Evolutionary conservation across 805 yeast genomes (phyloP).

Genomic region (Zygotorulaspora florentina): DNA sequence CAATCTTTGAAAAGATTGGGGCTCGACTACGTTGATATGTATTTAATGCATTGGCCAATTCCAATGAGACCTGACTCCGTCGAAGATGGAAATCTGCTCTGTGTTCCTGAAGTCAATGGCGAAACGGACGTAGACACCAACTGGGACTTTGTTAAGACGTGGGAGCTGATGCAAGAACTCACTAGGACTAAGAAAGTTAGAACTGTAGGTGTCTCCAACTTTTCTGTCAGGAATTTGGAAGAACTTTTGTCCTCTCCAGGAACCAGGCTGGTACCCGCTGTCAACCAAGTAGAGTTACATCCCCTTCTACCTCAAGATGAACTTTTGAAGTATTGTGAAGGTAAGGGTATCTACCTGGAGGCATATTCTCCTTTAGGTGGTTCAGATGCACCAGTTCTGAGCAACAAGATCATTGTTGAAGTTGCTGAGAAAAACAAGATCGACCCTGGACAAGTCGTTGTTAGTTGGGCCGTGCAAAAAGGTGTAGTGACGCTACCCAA

Average conservation of each 20-base stretch:
- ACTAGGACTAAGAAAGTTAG: slow-evolving; percentile 48
- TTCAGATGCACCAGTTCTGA: slow-evolving; percentile 48
- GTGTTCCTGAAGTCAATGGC: slow-evolving; percentile 40
- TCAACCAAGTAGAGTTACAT: slow-evolving; percentile 73
- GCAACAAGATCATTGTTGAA: slow-evolving; percentile 40
- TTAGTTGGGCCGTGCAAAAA: slow-evolving; percentile 59
- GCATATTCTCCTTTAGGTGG: slow-evolving; percentile 81
- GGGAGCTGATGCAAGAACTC: slow-evolving; percentile 59
- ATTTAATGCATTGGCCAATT: slow-evolving; percentile 81
- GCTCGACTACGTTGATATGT: slow-evolving; percentile 72
- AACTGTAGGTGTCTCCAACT: slow-evolving; percentile 77
- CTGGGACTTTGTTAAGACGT: slow-evolving; percentile 52
- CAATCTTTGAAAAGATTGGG: slow-evolving; percentile 59
- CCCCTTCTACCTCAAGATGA: slow-evolving; percentile 65
- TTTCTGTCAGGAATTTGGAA: slow-evolving; percentile 50
- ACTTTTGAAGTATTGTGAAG: slow-evolving; percentile 48
- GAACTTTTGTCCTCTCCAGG: slow-evolving; percentile 47
- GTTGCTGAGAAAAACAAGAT: slow-evolving; percentile 42
- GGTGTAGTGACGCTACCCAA: slow-evolving; percentile 52
- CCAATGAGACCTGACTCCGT: slow-evolving; percentile 43
- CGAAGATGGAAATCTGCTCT: slow-evolving; percentile 33
- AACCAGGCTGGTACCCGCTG: slow-evolving; percentile 57
- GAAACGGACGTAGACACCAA: slow-evolving; percentile 35
- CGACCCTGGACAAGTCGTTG: slow-evolving; percentile 47
- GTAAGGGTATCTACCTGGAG: slow-evolving; percentile 53